A percentile compares a stretch with the other conserved stretches of the same genome.
Evolutionary conservation across 2,329 filamentous ascomycete genomes (phyloP).

Genomic region (Epichloe glyceriae): DNA sequence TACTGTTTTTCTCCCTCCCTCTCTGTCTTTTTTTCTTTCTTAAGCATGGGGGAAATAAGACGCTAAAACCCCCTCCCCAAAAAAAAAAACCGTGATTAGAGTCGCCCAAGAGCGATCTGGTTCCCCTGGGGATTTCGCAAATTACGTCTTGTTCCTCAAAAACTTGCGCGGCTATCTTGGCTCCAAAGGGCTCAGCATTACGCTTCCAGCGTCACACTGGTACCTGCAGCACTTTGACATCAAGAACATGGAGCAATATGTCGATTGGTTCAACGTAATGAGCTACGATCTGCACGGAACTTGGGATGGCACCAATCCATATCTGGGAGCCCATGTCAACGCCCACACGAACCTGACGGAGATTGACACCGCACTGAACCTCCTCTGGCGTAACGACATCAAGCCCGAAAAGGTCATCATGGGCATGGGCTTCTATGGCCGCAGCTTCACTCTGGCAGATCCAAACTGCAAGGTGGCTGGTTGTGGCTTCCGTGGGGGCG

Average conservation of each 20-base stretch:
- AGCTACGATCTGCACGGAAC: constrained; percentile 31
- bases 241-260: constrained; percentile 6
- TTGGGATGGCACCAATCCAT: constrained; percentile 22
- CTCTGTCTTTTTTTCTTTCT: too few species aligned
- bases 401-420: constrained; percentile 27
- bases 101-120: constrained; percentile 14
- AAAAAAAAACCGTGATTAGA: too few species aligned
- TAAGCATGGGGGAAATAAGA: too few species aligned
- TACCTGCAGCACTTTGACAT: constrained; percentile 10
- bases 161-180: constrained; percentile 9
- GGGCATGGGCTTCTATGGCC: constrained; percentile 34
- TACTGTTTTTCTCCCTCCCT: too few species aligned
- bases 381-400: constrained; percentile 35
- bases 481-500: constrained; percentile 17
- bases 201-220: constrained; percentile 6
- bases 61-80: too few species aligned
- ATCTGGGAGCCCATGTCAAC: constrained; percentile 14
- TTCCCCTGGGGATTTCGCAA: constrained; percentile 11
- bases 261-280: constrained; percentile 33
- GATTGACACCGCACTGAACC: constrained; percentile 28
- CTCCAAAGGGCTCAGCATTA: constrained; percentile 1
- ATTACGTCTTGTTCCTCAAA: constrained; percentile 13
- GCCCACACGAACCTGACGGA: constrained; percentile 36
- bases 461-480: constrained; percentile 15
- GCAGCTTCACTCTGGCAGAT: constrained; percentile 16